These are phyloP conservation scores for Sambucus nigra DNA, from an alignment of 129 eudicot species.

Conservation along the genomic window DNA sequence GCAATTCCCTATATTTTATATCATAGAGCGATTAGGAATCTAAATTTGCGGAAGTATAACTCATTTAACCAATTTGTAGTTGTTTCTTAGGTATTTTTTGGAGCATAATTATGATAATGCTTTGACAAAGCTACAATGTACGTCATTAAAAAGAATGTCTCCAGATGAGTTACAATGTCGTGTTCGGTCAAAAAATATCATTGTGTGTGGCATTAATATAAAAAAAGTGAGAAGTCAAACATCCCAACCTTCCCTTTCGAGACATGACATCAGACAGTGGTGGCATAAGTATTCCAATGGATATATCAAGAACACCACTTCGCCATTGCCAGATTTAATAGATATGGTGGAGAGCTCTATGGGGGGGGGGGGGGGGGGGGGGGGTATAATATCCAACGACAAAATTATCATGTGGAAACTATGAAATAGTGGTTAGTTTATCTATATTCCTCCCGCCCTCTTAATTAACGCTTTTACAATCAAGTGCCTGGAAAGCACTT, in stretches of 20 bases:
- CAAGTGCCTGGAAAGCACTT: too few relatives aligned
- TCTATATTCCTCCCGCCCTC: not conserved
- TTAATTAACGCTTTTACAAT: too few relatives aligned
- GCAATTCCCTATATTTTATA: too few relatives aligned
- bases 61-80: not conserved
- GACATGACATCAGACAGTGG: conserved; percentile 15
- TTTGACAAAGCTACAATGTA: conserved; percentile 11
- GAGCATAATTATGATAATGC: conserved; percentile 19
- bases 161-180: conserved; percentile 3
- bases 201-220: not conserved
- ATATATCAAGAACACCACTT: not conserved
- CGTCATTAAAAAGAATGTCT: conserved; percentile 11
- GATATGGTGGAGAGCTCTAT: conserved; percentile 10
- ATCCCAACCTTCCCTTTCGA: conserved; percentile 5
- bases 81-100: conserved; percentile 2
- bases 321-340: conserved; percentile 1
- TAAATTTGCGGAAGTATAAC: not conserved
- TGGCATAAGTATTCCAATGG: conserved; percentile 12
- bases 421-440: conserved; percentile 12
- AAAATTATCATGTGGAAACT: conserved; percentile 10
- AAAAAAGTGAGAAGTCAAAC: conserved; percentile 6
- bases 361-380: too few relatives aligned
- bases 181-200: conserved; percentile 3
- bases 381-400: conserved; percentile 10
- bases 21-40: too few relatives aligned